A percentile compares a stretch with the other conserved stretches of the same genome.
These are phyloP conservation scores for Forsythia suspensa DNA, from an alignment of 257 asterid genomes.

Conservation along the genomic window DNA sequence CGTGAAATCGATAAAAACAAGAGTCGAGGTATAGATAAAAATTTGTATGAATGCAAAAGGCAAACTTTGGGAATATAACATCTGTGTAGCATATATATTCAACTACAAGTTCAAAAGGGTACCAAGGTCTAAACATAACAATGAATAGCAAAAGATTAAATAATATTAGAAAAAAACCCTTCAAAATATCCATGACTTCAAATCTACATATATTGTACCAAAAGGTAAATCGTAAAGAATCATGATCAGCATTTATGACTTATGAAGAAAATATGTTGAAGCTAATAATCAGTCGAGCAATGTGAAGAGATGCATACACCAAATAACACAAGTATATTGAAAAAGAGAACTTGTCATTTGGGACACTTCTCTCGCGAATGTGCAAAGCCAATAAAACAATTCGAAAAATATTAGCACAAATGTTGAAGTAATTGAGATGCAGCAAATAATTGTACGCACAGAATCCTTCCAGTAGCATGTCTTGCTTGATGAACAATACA, in stretches of 20 bases:
- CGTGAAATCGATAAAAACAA: not conserved
- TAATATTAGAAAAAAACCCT: not conserved
- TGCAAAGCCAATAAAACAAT: not conserved
- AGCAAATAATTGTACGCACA: conserved; percentile 14
- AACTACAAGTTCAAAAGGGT: not conserved
- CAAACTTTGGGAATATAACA: not conserved
- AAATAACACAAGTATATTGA: conserved; percentile 80
- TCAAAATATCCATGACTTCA: not conserved
- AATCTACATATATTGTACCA: not conserved
- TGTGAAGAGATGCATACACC: conserved; percentile 89
- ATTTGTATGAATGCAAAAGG: not conserved
- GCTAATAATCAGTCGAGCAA: conserved; percentile 96
- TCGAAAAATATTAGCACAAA: not conserved
- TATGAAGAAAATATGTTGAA: conserved; percentile 96
- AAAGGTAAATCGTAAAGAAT: conserved; percentile 5
- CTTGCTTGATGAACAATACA: conserved; percentile 72
- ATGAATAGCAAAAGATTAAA: not conserved
- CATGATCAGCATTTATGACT: conserved; percentile 46
- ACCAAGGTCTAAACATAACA: not conserved
- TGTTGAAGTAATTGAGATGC: conserved; percentile 1
- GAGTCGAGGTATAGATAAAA: not conserved
- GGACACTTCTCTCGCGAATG: conserved; percentile 56
- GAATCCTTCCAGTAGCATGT: conserved; percentile 55
- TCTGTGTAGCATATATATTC: not conserved
- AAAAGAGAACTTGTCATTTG: conserved; percentile 65